These are phyloP conservation scores for Macrocybe gigantea DNA, from an alignment of 768 basidiomycete species.

Conservation along the genomic window DNA sequence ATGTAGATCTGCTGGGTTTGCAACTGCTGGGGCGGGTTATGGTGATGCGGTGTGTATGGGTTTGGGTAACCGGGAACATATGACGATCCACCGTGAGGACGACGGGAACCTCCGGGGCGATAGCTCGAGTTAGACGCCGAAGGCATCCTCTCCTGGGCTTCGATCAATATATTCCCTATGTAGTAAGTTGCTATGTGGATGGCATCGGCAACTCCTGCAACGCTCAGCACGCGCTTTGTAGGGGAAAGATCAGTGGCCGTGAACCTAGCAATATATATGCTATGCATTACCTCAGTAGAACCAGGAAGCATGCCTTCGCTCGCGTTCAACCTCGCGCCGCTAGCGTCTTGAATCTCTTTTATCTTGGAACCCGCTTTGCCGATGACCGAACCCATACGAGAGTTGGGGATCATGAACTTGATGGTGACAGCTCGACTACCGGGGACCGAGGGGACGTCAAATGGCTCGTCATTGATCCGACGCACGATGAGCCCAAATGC, in stretches of 20 bases:
- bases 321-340: slow-evolving; percentile 92
- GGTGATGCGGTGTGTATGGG: slow-evolving; percentile 31
- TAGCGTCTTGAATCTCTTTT: slow-evolving; percentile 99
- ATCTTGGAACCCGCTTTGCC: slow-evolving; percentile 98
- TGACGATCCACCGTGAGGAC: slow-evolving; percentile 48
- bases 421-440: slow-evolving; percentile 98
- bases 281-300: slow-evolving; percentile 80
- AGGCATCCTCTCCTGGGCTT: slow-evolving; percentile 83
- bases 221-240: slow-evolving; percentile 87
- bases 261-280: slow-evolving; percentile 7
- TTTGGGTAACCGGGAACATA: slow-evolving; percentile 64
- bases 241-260: slow-evolving; percentile 9
- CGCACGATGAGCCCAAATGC: slow-evolving; percentile 98
- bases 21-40: slow-evolving; percentile 64
- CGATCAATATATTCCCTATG: slow-evolving; percentile 95
- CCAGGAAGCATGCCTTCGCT: slow-evolving; percentile 98
- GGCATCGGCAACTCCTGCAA: slow-evolving; percentile 97
- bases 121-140: slow-evolving; percentile 59
- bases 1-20: slow-evolving; percentile 99
- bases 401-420: slow-evolving; percentile 99
- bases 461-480: slow-evolving; percentile 98
- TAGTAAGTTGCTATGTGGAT: slow-evolving; percentile 99
- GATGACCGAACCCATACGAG: slow-evolving; percentile 98
- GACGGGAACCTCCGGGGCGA: slow-evolving; percentile 59
- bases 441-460: slow-evolving; percentile 95